Evolutionary conservation across 2,329 filamentous ascomycete genomes (phyloP).

Genomic region (Cryphonectria japonica): DNA sequence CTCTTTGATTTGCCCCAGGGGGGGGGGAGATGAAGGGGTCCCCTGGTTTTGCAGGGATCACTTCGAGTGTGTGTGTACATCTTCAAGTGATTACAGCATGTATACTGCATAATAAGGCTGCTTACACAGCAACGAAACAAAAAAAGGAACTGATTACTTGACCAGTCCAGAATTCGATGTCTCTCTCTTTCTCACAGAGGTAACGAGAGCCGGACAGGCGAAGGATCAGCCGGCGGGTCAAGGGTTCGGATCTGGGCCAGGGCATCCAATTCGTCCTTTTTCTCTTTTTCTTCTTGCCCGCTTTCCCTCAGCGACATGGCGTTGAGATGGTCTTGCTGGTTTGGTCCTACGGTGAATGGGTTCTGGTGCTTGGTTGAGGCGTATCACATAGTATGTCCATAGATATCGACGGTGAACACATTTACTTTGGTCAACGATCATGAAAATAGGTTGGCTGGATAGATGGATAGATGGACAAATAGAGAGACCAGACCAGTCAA

Average conservation of each 20-base stretch:
- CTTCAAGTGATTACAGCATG: background rate
- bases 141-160: background rate
- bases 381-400: background rate
- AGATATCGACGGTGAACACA: background rate
- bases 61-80: background rate
- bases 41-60: background rate
- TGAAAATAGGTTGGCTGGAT: background rate
- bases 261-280: background rate
- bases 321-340: background rate
- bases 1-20: background rate
- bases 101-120: background rate
- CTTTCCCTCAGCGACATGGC: background rate
- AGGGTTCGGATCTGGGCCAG: background rate
- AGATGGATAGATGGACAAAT: background rate
- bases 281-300: background rate
- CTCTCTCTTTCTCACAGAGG: background rate
- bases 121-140: background rate
- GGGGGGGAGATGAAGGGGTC: background rate
- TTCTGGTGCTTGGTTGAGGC: conserved; percentile 4
- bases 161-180: background rate
- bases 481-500: background rate
- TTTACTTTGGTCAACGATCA: too few species aligned
- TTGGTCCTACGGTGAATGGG: background rate
- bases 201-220: background rate
- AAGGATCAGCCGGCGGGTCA: background rate